Base-by-base conservation (phyloP, 257 asterid species). In the Leptodermis oblonga region DNA sequence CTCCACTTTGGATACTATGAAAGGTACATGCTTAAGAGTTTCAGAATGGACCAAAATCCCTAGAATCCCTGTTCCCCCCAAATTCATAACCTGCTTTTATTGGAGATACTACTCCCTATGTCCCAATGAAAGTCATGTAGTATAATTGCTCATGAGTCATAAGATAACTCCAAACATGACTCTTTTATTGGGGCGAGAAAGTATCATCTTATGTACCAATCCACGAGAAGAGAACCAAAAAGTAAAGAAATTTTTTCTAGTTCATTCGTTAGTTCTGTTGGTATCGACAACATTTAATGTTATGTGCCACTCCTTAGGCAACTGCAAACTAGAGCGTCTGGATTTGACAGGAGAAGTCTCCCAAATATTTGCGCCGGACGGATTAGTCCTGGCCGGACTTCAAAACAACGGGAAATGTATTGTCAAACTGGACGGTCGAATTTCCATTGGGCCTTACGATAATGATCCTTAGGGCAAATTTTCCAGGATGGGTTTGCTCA, bases 291-390 rank as follows among this genome's bases (percentile, higher is more conserved):
- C 8, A 30, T 69, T 61, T 63, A 4, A 25, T 42, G 39, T 48
- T n/a, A 41, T 67, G 37, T 76, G 70, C 56, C 49, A 68, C 68
- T 74, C 23, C 10, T 65, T 76, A 91, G 97, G 94, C 63, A n/a
- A n/a, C n/a, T n/a, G n/a, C n/a, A 89, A 77, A 70, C 73, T 92
- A 69, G 81, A 87, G 87, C 95, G 73, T 74, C 84, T 92, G 81
- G 96, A 92, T 80, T 82, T 92, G 85, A 69, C 86, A 14, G 96
- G 96, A 67, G 87, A 89, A 69, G 56, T 67, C 65, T 71, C 82
- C 74, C 69, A 74, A 67, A 78, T 67, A 73, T 60, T 62, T 56
- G 72, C 76, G n/a, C n/a, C n/a, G 68, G 84, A 83, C 53, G 74
- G 76, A 45, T 73, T 86, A 14, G 68, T 72, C 70, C 73, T 82